These are phyloP conservation scores for Ciborinia camelliae DNA, from an alignment of 2,329 filamentous ascomycete genomes.

Conservation along the genomic window DNA sequence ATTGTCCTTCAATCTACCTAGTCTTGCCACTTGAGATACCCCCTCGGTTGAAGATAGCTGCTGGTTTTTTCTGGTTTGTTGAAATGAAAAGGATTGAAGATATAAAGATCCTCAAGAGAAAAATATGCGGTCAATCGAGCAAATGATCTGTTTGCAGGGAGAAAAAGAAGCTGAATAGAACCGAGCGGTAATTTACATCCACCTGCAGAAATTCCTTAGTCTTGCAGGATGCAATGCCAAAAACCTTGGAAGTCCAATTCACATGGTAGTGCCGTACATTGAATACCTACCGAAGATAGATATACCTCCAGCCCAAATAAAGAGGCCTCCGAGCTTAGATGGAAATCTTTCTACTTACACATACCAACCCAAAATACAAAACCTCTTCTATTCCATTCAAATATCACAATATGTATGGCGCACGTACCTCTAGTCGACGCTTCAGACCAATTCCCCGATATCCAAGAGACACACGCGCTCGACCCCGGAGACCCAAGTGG, in stretches of 20 bases:
- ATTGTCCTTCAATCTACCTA: background rate
- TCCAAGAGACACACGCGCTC: background rate
- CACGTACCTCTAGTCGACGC: background rate
- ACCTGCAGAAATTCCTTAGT: background rate
- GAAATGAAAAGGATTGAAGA: background rate
- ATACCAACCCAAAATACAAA: background rate
- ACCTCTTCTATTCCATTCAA: background rate
- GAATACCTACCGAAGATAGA: too few species aligned
- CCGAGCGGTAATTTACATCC: background rate
- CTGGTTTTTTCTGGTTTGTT: background rate
- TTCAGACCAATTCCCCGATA: background rate
- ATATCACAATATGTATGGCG: background rate
- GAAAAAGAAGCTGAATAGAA: background rate
- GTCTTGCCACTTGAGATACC: too few species aligned
- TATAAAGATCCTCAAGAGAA: background rate
- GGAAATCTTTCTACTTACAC: background rate
- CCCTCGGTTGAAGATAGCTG: background rate
- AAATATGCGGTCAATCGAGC: background rate
- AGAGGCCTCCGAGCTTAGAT: background rate
- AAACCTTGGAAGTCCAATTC: too few species aligned
- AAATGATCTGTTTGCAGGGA: too few species aligned
- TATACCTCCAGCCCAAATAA: too few species aligned
- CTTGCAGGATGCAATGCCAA: too few species aligned
- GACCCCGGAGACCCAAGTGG: background rate
- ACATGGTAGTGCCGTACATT: too few species aligned